Base-by-base conservation (phyloP, 768 basidiomycete genomes). In the Rubroboletus satanas region DNA sequence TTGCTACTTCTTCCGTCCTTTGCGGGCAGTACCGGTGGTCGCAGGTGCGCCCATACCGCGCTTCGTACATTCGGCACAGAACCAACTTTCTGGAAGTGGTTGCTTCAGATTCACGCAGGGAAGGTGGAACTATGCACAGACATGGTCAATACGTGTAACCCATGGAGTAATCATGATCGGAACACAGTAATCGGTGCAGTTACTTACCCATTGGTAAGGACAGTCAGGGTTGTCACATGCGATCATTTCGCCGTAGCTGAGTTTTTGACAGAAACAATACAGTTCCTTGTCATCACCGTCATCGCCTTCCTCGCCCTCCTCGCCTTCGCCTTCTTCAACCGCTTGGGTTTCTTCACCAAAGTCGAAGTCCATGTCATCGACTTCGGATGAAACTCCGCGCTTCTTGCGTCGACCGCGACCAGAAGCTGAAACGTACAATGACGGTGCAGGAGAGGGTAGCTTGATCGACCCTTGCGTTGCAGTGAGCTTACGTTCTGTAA, bases 191-290 rank as follows among this genome's bases (percentile, higher is more conserved):
- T 39, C 26, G 46, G 47, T 29, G 37, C 15, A 58, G 43, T 6
- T n/a, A 71, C 82, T 74, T 53, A 84, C 83, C 83, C 83, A 85
- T 77, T 84, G 82, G 66, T 74, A 79, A 8, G 70, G 75, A 65
- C 83, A 85, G 29, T 72, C 71, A 32, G 78, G 74, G 61, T 80
- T 79, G 65, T 85, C 83, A 62, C 83, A 85, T 36, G 77, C 83
- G 55, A 85, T 82, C 83, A 85, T 85, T 72, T 82, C 83, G 46
- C 85, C 84, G 60, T 83, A 84, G 46, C 79, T 82, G 59, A 79
- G 75, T 64, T 82, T 80, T 60, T 79, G 79, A 66, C 84, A 86
- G 70, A 78, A 78, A 68, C 84, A 86, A 56, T 86, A 86, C 5
- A 83, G 59, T 50, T 75, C 74, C 64, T 83, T 78, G 67, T 85